Base-by-base conservation (phyloP, 768 basidiomycete genomes). In the Panus rudis region DNA sequence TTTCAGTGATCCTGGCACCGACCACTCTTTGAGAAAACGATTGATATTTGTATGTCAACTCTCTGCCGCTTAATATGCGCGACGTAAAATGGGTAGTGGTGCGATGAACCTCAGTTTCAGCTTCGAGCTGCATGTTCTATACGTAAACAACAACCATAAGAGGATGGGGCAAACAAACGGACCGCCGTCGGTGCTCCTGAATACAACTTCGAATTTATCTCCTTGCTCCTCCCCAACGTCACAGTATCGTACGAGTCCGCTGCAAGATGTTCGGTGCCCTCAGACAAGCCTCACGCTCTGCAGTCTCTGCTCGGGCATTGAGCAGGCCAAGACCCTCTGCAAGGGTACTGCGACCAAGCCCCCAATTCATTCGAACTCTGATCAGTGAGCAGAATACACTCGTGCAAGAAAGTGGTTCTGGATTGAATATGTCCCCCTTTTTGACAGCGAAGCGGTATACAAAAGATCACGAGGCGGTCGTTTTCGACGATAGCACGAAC, bases 401-500 rank as follows among this genome's bases (percentile, higher is more conserved):
- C 12, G 30, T 23, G 21, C 6, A 17, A 8, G 33, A 17, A 17
- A 35, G 17, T 39, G 23, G 49, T 49, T 19, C 47, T 52, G 27
- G 41, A 8, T 21, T 27, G 42, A 16, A 46, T 39, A 46, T 41
- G 38, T 40, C 22, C 40, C 40, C 14, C 17, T 39, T 11, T 31
- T 22, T 7, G 47, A 49, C 56, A 88, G 88, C 80, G 31, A 84
- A 81, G 63, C 76, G 74, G 54, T 99, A 82, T 66, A 89, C 93
- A 1, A 64, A 63, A 34, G 92, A 93, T 46, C 94, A 99, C 63
- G 94, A 99, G 69, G 76, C 80, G 42, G 73, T 97, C 45, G 63
- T 70, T 25, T 89, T 79, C 59, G 92, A 99, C 60, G 76, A 85
- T 45, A 59, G 66, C 30, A 85, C 85, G 16, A 79, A 81, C 27